Evolutionary conservation across 2,329 filamentous ascomycete species (phyloP).

Genomic region (Colletotrichum scovillei): DNA sequence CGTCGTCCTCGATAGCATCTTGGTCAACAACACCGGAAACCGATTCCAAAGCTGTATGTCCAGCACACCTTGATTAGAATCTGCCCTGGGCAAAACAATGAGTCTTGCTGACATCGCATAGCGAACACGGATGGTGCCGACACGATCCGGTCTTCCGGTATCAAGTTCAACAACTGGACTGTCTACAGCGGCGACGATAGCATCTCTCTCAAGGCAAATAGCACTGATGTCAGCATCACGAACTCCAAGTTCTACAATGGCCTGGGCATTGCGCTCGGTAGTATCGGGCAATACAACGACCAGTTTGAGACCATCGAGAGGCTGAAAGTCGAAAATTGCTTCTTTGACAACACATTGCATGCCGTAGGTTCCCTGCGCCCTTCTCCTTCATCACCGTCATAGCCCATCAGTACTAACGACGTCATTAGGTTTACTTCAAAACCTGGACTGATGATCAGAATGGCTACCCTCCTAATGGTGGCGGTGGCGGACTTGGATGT

Average conservation of each 20-base stretch:
- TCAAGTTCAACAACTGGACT: constrained; percentile 42
- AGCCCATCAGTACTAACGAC: constrained; percentile 54
- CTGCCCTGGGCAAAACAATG: neutral
- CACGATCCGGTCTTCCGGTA: constrained; percentile 40
- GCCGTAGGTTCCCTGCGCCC: too few relatives aligned
- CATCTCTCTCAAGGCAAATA: constrained; percentile 41
- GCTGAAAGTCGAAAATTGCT: constrained; percentile 51
- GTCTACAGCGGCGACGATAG: constrained; percentile 42
- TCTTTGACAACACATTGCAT: constrained; percentile 50
- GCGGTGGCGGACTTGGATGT: constrained; percentile 59
- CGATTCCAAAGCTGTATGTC: constrained; percentile 36
- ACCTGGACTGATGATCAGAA: constrained; percentile 59
- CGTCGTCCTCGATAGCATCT: constrained; percentile 55
- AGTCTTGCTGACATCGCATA: constrained; percentile 8
- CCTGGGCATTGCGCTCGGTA: constrained; percentile 57
- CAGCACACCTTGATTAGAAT: neutral
- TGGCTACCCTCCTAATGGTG: constrained; percentile 60
- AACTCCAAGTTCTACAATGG: constrained; percentile 55
- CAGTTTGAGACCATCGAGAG: constrained; percentile 55
- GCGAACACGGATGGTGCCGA: constrained; percentile 48
- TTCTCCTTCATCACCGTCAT: constrained; percentile 50
- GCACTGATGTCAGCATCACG: constrained; percentile 44
- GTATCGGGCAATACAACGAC: constrained; percentile 59
- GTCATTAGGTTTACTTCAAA: constrained; percentile 58
- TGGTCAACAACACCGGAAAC: constrained; percentile 57